Percentiles rank a stretch among this genome's conserved stretches.
Conservation (phyloP, 169 alveolate genomes). For the Sarcocystis neurona region DNA sequence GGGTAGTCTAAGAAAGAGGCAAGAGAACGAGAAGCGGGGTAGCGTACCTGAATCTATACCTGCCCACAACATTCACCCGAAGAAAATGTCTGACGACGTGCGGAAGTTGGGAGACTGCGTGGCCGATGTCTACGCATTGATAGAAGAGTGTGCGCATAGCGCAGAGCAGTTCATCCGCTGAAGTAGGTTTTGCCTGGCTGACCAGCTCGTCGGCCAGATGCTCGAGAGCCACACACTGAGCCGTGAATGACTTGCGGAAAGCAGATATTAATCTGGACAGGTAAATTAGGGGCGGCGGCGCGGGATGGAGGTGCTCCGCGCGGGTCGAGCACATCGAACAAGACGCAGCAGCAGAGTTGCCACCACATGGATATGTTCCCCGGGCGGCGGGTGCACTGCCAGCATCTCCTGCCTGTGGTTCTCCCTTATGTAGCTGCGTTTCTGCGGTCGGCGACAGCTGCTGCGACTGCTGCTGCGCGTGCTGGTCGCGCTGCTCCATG, state of each 20-base stretch:
- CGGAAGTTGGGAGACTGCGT: conserved; percentile 55
- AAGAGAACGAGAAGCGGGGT: no score
- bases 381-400: not conserved
- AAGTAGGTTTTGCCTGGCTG: conserved; percentile 71
- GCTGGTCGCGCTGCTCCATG: conserved; percentile 67
- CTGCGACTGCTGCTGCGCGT: conserved; percentile 50
- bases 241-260: conserved; percentile 44
- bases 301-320: no score
- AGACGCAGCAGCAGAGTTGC: no score
- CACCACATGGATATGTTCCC: no score
- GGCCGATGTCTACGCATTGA: conserved; percentile 68
- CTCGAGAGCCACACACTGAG: conserved; percentile 46
- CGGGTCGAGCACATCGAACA: no score
- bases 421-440: not conserved
- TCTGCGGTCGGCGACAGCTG: not conserved
- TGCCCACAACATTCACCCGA: conserved; percentile 59
- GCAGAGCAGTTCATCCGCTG: conserved; percentile 72
- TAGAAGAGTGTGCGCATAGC: conserved; percentile 72
- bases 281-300: not conserved
- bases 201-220: conserved; percentile 70
- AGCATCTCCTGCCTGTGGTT: conserved; percentile 7
- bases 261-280: conserved; percentile 25
- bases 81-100: conserved; percentile 67
- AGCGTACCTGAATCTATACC: conserved; percentile 57
- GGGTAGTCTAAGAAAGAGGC: no score